Evolutionary conservation across 805 yeast genomes (phyloP), one percentile per base, ranked within the genome.

Genomic region (Starmerella floris): DNA sequence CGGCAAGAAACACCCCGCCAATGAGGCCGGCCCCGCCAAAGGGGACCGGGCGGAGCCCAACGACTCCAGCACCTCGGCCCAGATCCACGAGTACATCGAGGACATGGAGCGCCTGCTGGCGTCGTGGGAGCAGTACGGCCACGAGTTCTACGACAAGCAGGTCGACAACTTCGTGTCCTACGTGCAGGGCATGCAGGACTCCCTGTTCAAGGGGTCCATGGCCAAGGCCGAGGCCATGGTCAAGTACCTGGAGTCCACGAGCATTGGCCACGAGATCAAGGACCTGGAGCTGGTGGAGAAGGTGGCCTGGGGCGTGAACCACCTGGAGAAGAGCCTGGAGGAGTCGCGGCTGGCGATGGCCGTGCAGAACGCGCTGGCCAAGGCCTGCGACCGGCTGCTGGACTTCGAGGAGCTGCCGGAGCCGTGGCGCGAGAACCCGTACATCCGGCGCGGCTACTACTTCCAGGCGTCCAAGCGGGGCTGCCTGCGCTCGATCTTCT

Each of bases 391-490:
- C 17, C 51, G 78, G 35, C 70, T 76, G 43, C 62, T 88, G 33
- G 84, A 83, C 51, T 83, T 79, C 59, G 83, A 82, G 56, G 94
- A 88, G 59, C 66, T 88, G 34, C 98, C 98, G 2, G 74, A 79
- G 51, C 83, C 81, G 37, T 88, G 95, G 94, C 73, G 94, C 56
- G 96, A 87, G 62, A 88, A 91, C 62, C 77, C 84, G 45, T 85
- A 72, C 60, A 83, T 91, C 45, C 66, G 80, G 19, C 65, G 74
- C 42, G 97, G 97, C 2, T 91, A 88, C 63, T 67, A 96, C 46
- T 91, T 88, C 62, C 76, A 79, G 48, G 64, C 73, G 44, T 69
- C 72, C 32, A 85, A 79, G 56, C 25, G 55, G 5, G 69, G 72
- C 42, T 79, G 91, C 50, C 40, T 79, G 25, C 60, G 66, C 45